Base-by-base conservation (phyloP, 257 asterid genomes). In the Forsythia suspensa region DNA sequence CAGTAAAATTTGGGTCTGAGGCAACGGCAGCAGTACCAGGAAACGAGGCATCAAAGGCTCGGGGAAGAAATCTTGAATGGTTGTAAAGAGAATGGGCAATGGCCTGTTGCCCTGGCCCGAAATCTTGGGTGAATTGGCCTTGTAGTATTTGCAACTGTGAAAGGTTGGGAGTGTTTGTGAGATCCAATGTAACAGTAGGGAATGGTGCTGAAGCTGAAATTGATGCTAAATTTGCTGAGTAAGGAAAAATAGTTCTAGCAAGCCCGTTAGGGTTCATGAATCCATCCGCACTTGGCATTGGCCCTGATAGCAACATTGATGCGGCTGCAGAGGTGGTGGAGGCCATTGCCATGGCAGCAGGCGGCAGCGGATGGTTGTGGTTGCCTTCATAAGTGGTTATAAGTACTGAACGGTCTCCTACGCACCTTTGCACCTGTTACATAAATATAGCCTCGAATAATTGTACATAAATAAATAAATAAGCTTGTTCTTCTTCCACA, bases 321-420 rank as follows among this genome's bases (percentile, higher is more conserved):
- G 86, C 86, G 8, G 92, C 92, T 7, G 90, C 68, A 4, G 87
- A 80, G 15, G 92, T 86, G 29, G 90, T 82, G 8, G 87, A 79
- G 11, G 85, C 92, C 90, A 88, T 84, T 4, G 86, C 82, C 87
- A 82, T 81, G 76, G 90, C 92, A 1, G 88, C 86, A 2, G 89
- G 84, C 4, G 92, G 92, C 1, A 88, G 76, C 2, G 90, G 89
- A 76, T 88, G 92, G 86, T 72, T 86, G 84, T 88, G 92, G 5
- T 72, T 59, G 24, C 90, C 92, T 81, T 88, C 90, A 37, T 88
- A 88, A 39, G 88, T 88, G 5, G 90, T 88, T 51, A 66, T 61
- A 0, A 88, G 81, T 15, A 88, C 73, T 36, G 89, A 40, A 0
- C 74, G 75, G 66, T 88, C 92, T 34, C 83, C 85, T 4, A 87